Evolutionary conservation across 768 basidiomycete genomes (phyloP), one percentile per base, ranked within the genome.

Genomic region (Lepiota venenata): DNA sequence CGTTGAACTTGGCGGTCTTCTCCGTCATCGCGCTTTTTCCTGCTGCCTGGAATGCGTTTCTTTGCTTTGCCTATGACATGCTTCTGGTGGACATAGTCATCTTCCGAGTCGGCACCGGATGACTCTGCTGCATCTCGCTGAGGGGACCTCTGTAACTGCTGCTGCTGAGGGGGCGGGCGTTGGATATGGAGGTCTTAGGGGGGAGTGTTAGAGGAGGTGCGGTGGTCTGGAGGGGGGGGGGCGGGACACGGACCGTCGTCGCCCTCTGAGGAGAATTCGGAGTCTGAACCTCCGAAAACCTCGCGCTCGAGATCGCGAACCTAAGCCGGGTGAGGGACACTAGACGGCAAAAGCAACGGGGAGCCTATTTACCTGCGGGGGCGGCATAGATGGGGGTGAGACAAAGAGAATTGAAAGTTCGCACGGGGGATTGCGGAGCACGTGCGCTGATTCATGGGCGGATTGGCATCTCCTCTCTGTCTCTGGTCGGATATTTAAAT

Each of bases 261-360:
- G 58, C 87, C 87, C 55, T 85, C 84, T 8, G 83, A 83, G 0
- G 90, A 92, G 8, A 92, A 81, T 58, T 95, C 93, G 2, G 91
- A 91, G 62, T 88, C 88, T 15, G 85, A 87, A 37, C 87, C 87
- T 57, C 88, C 91, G 63, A 93, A 93, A 54, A 92, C 86, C 63
- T 87, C 85, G 47, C 81, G 83, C 54, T 80, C 85, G 32, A 86
- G 82, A 48, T 75, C 71, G 48, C 60, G 62, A 25, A 60, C 59
- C 63, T 54, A 18, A 2, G 12, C 12, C 5, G 38, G 1, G 45
- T 62, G 8, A 67, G 56, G 25, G 6, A 11, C 25, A 5, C 25
- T 16, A 12, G 16, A 18, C 22, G 44, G 45, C 9, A 9, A 22
- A 36, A 7, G 37, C 27, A 32, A 16, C 32, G 45, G 40, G 45